Base-by-base conservation (phyloP, 2,329 filamentous ascomycete genomes). In the Hymenoscyphus albidus region DNA sequence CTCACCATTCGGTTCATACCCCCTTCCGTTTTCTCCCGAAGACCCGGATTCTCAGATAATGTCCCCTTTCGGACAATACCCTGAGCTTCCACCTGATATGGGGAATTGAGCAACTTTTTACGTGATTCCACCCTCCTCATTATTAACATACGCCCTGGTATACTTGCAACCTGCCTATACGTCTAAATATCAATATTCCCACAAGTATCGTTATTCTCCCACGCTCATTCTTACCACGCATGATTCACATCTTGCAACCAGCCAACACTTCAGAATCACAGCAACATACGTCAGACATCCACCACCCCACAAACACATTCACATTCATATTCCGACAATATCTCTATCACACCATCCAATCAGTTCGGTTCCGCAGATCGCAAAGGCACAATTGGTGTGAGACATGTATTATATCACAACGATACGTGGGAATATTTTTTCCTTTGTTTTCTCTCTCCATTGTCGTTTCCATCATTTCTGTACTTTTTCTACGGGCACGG, bases 351-450 rank as follows among this genome's bases (percentile, higher is more conserved):
- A 54, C 48, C 48, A 54, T 54, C 48, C 48, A 54, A 27, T 54
- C 18, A 27, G 13, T 27, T 54, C 48, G 18, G 48, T 27, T 54
- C 13, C 48, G 9, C 48, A 13, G 48, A 54, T 18, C 22, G 18
- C 48, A 54, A 27, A 51, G 22, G n/a, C 44, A 51, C 22, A 51
- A 54, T 54, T 54, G 48, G 48, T 54, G 48, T 54, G 48, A 54
- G 18, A 54, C 22, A 54, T 54, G 48, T 54, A 54, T 54, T 54
- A 54, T 13, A 22, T 13, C 48, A 51, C 44, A 54, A n/a, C 48
- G 13, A 54, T 54, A n/a, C 48, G 48, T 54, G 48, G 48, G 48
- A 18, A 54, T 54, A 27, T 54, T 54, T 10, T 27, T 27, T 54
- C 48, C 18, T 54, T 54, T 22, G 22, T 12, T 18, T 27, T 27